Evolutionary conservation across 2,329 filamentous ascomycete species (phyloP).

Genomic region (Parafenestella ontariensis): DNA sequence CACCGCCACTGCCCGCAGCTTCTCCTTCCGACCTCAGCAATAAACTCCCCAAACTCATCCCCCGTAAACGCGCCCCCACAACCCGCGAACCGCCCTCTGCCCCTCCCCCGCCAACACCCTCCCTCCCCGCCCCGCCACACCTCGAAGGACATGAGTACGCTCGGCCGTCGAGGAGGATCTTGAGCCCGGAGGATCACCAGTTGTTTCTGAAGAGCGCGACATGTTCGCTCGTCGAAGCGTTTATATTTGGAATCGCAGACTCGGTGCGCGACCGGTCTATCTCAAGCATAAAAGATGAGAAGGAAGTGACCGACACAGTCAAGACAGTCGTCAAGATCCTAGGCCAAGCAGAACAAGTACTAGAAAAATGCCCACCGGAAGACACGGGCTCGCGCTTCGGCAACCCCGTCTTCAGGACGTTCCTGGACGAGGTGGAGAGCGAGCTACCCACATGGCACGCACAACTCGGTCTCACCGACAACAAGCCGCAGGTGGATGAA

Average conservation of each 20-base stretch:
- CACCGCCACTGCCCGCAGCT: constrained; percentile 2
- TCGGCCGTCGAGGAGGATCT: constrained; percentile 77
- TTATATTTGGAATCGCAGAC: constrained; percentile 86
- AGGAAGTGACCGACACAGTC: constrained; percentile 67
- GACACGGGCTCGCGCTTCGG: constrained; percentile 94
- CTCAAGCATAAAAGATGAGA: constrained; percentile 64
- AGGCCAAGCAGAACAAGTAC: constrained; percentile 70
- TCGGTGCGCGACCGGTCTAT: constrained; percentile 75
- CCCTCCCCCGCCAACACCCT: constrained; percentile 77
- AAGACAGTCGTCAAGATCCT: constrained; percentile 73
- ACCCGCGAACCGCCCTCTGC: constrained; percentile 33
- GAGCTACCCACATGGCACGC: constrained; percentile 68
- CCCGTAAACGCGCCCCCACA: constrained; percentile 38
- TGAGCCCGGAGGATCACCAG: constrained; percentile 80
- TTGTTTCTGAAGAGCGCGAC: constrained; percentile 80
- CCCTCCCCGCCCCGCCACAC: constrained; percentile 72
- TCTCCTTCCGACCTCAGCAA: constrained; percentile 31
- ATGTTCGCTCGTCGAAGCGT: constrained; percentile 77
- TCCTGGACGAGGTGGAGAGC: constrained; percentile 70
- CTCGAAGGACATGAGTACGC: constrained; percentile 67
- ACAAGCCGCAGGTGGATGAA: constrained; percentile 68
- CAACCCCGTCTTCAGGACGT: constrained; percentile 86
- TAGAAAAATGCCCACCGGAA: constrained; percentile 75
- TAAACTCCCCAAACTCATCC: constrained; percentile 46
- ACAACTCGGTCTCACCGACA: constrained; percentile 61